Conservation (phyloP, 192 early-diverging fungal genomes). For the Mortierella hygrophila region DNA sequence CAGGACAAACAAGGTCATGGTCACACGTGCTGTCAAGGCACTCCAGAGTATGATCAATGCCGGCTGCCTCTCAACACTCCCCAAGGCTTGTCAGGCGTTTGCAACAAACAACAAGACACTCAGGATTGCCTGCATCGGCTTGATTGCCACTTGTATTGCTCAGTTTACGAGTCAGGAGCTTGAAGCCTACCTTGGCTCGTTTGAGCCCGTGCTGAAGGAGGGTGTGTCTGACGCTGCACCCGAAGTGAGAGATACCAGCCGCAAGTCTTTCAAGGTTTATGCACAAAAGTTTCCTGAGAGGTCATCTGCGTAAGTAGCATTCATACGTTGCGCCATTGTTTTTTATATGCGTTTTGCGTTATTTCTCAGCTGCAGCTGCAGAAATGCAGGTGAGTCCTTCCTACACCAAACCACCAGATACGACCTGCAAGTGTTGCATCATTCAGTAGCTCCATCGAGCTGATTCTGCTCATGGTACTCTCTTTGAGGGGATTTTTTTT, state of each 20-base stretch:
- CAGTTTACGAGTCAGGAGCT: slow-evolving; percentile 71
- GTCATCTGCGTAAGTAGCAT: slow-evolving; percentile 48
- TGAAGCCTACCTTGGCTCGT: slow-evolving; percentile 52
- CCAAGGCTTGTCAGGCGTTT: slow-evolving; percentile 67
- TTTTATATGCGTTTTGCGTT: neutral
- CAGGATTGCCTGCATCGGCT: slow-evolving; percentile 52
- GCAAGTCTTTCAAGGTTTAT: slow-evolving; percentile 63
- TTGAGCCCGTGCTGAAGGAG: slow-evolving; percentile 63
- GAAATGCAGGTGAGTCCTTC: neutral
- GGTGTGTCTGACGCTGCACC: slow-evolving; percentile 63
- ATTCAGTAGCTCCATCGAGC: neutral
- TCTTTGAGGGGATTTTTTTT: neutral
- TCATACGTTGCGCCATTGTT: neutral
- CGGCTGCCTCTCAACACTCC: slow-evolving; percentile 64
- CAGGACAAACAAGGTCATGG: slow-evolving; percentile 83
- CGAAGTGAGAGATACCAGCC: slow-evolving; percentile 60
- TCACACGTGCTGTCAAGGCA: slow-evolving; percentile 70
- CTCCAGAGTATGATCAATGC: slow-evolving; percentile 74
- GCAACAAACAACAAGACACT: slow-evolving; percentile 73
- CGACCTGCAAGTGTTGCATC: neutral
- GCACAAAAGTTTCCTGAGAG: slow-evolving; percentile 60
- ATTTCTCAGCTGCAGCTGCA: neutral
- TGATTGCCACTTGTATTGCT: slow-evolving; percentile 64
- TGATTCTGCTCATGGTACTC: neutral
- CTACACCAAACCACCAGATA: neutral